Percentiles rank a stretch among this genome's conserved stretches.
phyloP scores from a whole-genome alignment of 108 stramenopile genomes.

The Fragilaria crotonensis region DNA sequence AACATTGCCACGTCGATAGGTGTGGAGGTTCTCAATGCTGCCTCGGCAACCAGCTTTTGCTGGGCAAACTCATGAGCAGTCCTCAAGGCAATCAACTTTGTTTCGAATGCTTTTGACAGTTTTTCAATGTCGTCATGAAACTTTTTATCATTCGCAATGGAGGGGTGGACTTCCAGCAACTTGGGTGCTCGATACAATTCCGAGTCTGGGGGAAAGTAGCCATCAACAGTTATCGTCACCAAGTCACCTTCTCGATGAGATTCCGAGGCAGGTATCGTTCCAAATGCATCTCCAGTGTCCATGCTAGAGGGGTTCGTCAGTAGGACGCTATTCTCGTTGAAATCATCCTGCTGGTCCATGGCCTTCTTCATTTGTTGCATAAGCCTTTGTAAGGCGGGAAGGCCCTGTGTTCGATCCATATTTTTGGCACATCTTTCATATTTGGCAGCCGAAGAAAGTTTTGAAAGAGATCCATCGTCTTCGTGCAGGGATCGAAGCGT shows the following conservation, averaged over 20 bases:
- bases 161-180: constrained; percentile 51
- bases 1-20: constrained; percentile 66
- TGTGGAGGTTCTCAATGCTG: constrained; percentile 54
- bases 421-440: constrained; percentile 39
- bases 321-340: neutral
- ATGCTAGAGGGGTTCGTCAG: neutral
- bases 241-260: neutral
- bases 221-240: neutral
- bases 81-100: constrained; percentile 51
- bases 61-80: constrained; percentile 75
- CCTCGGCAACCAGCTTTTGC: constrained; percentile 74
- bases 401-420: constrained; percentile 36
- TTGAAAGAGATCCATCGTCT: constrained; percentile 74
- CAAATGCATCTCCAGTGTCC: neutral
- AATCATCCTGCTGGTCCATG: constrained; percentile 19
- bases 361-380: constrained; percentile 58
- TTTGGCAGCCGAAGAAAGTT: constrained; percentile 10
- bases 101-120: constrained; percentile 62
- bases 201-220: constrained; percentile 10
- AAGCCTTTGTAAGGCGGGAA: constrained; percentile 61
- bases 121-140: constrained; percentile 61
- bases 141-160: constrained; percentile 43
- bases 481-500: constrained; percentile 68
- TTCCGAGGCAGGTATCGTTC: neutral
- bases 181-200: constrained; percentile 23